A percentile compares a stretch with the other conserved stretches of the same genome.
These are phyloP conservation scores for Teunomyces gatunensis DNA, from an alignment of 805 yeast genomes.

Conservation along the genomic window DNA sequence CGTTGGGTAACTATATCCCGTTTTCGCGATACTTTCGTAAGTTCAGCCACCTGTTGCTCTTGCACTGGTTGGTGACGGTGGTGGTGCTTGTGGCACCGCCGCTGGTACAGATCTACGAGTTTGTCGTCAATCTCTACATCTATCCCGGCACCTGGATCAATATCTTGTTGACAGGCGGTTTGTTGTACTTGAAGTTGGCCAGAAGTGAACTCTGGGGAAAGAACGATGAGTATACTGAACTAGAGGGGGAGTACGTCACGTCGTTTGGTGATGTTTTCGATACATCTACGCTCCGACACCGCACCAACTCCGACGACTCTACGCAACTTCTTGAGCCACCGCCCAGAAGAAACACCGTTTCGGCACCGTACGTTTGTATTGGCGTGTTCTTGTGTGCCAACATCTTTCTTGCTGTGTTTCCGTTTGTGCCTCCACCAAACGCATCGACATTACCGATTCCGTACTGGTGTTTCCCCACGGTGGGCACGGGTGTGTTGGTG, in stretches of 20 bases:
- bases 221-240: neutral
- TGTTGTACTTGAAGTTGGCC: conserved; percentile 49
- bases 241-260: conserved; percentile 7
- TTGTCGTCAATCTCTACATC: conserved; percentile 59
- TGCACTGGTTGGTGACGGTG: conserved; percentile 59
- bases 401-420: conserved; percentile 51
- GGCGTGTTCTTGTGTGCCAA: conserved; percentile 44
- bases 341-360: conserved; percentile 7
- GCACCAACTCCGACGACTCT: neutral
- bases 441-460: conserved; percentile 38
- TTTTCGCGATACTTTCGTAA: conserved; percentile 46
- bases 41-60: conserved; percentile 41
- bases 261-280: neutral
- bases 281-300: neutral
- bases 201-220: conserved; percentile 41
- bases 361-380: conserved; percentile 32
- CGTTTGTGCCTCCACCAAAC: conserved; percentile 54
- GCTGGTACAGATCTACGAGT: conserved; percentile 60
- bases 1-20: conserved; percentile 51
- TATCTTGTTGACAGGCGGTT: conserved; percentile 49
- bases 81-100: conserved; percentile 57
- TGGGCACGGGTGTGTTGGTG: conserved; percentile 46
- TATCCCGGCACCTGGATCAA: conserved; percentile 65
- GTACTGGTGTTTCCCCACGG: conserved; percentile 56
- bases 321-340: neutral